Conservation (phyloP, 495 filamentous ascomycete species). For the Parmelia sp. region DNA sequence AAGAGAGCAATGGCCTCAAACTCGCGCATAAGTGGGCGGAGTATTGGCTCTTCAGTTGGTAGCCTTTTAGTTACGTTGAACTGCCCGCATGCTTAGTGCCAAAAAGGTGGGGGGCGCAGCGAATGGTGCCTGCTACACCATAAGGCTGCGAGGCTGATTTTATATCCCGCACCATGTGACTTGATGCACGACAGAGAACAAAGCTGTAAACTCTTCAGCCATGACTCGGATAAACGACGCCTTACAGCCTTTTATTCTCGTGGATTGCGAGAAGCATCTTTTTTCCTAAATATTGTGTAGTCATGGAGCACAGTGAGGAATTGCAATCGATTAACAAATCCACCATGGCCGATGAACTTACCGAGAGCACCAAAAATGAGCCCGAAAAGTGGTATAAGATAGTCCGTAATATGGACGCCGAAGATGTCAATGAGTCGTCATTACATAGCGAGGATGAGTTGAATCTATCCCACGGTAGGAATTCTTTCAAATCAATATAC, state of each 20-base stretch:
- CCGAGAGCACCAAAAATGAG: not conserved
- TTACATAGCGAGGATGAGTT: not conserved
- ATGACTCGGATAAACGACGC: not conserved
- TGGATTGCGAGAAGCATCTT: not conserved
- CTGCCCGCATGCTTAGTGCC: not conserved
- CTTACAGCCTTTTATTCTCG: not conserved
- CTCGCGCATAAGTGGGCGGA: not conserved
- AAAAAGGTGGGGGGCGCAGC: not conserved
- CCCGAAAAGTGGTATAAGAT: not conserved
- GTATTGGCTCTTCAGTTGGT: not conserved
- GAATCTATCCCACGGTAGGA: not conserved
- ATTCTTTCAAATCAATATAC: no score
- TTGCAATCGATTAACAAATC: not conserved
- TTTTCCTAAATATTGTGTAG: not conserved
- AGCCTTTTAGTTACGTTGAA: not conserved
- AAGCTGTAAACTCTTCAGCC: not conserved
- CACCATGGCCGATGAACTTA: not conserved
- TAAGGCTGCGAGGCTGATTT: slow-evolving; percentile 9
- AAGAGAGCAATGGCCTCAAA: not conserved
- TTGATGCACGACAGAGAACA: not conserved
- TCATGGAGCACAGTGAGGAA: not conserved
- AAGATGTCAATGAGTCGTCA: not conserved
- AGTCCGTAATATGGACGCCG: not conserved
- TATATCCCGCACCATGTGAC: slow-evolving; percentile 4
- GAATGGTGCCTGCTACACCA: no score